Evolutionary conservation across 1,284 basidiomycete species (phyloP).

Genomic region (Ganoderma leucocontextum): DNA sequence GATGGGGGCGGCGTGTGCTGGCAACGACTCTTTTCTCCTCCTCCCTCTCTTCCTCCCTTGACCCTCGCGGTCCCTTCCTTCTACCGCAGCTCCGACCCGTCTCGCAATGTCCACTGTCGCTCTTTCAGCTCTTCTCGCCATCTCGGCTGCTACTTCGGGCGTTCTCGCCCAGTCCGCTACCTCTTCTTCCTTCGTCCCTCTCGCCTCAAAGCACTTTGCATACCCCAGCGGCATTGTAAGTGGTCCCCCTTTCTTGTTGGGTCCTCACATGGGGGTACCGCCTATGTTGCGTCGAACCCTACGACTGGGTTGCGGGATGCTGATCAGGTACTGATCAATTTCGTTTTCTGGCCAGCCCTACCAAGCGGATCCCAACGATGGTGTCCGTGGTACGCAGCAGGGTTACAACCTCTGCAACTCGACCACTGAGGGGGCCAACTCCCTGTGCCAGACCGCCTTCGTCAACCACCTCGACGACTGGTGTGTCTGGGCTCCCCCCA

Average conservation of each 20-base stretch:
- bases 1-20: not conserved
- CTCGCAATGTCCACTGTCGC: slow-evolving; percentile 50
- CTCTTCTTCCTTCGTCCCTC: slow-evolving; percentile 47
- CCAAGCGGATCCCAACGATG: slow-evolving; percentile 57
- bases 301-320: not conserved
- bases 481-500: slow-evolving; percentile 67
- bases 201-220: slow-evolving; percentile 59
- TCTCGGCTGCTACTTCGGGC: slow-evolving; percentile 45
- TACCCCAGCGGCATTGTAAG: slow-evolving; percentile 60
- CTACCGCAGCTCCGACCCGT: slow-evolving; percentile 12
- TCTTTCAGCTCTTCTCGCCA: slow-evolving; percentile 52
- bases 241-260: slow-evolving; percentile 7
- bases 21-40: slow-evolving; percentile 26
- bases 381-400: slow-evolving; percentile 62
- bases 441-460: slow-evolving; percentile 71
- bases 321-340: not conserved
- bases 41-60: slow-evolving; percentile 25
- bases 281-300: not conserved
- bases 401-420: slow-evolving; percentile 80
- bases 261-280: not conserved
- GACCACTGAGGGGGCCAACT: slow-evolving; percentile 66
- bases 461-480: slow-evolving; percentile 67
- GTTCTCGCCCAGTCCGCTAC: slow-evolving; percentile 46
- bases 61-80: slow-evolving; percentile 25
- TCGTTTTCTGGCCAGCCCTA: slow-evolving; percentile 54